These are phyloP conservation scores for Omphalotus guepiniiformis DNA, from an alignment of 768 basidiomycete species.

Conservation along the genomic window DNA sequence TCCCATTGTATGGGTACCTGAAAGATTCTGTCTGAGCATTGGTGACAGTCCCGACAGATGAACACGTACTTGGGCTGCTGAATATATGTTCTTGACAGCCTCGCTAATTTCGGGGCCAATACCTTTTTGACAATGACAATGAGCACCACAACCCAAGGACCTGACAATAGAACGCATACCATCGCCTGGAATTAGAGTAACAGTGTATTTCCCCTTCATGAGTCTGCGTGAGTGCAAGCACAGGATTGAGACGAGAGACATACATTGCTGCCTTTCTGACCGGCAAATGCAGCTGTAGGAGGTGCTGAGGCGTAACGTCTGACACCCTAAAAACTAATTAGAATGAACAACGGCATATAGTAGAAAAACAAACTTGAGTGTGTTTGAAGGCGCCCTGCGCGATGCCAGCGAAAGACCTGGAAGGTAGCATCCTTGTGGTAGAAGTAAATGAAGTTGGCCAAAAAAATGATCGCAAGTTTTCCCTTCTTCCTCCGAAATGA, in stretches of 20 bases:
- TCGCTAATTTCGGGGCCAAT: conserved; percentile 99
- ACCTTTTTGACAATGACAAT: conserved; percentile 42
- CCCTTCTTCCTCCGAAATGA: neutral
- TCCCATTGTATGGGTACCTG: conserved; percentile 99
- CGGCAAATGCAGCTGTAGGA: conserved; percentile 87
- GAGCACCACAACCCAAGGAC: conserved; percentile 9
- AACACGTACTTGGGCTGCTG: conserved; percentile 67
- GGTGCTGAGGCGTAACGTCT: conserved; percentile 69
- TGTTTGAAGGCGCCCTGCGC: conserved; percentile 48
- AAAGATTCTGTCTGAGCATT: conserved; percentile 3
- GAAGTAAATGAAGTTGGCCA: conserved; percentile 6
- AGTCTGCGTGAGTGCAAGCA: neutral
- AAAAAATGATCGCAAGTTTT: neutral
- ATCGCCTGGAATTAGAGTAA: conserved; percentile 95
- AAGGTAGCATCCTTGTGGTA: conserved; percentile 49
- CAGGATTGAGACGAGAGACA: conserved; percentile 25
- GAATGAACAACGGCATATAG: conserved; percentile 6
- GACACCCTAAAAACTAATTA: conserved; percentile 35
- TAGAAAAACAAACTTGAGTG: conserved; percentile 39
- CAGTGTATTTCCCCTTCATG: conserved; percentile 88
- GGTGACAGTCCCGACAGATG: neutral
- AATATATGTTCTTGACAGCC: conserved; percentile 92
- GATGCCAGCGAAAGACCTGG: conserved; percentile 51
- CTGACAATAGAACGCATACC: conserved; percentile 50
- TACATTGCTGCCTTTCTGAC: conserved; percentile 84